These are phyloP conservation scores for Saussurea involucrata DNA, from an alignment of 129 eudicot genomes.

Conservation along the genomic window DNA sequence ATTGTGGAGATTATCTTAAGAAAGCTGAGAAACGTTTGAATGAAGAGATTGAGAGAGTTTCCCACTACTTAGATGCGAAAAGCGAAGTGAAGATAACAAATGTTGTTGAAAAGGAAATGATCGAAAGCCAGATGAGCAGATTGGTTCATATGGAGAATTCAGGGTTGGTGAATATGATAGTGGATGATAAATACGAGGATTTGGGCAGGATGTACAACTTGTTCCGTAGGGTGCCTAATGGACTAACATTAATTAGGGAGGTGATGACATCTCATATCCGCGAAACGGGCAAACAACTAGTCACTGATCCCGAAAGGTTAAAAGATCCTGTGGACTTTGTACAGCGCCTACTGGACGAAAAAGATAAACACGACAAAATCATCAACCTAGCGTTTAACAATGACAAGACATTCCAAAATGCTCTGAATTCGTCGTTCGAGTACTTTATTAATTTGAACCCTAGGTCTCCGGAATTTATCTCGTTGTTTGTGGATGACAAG, in stretches of 20 bases:
- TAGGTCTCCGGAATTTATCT: conserved; percentile 59
- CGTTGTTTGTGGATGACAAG: conserved; percentile 68
- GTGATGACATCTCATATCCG: conserved; percentile 64
- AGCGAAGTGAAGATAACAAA: conserved; percentile 55
- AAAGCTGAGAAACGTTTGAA: conserved; percentile 63
- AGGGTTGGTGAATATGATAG: conserved; percentile 58
- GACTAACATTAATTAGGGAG: conserved; percentile 36
- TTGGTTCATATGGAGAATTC: conserved; percentile 69
- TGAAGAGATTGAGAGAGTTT: conserved; percentile 62
- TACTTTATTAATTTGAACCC: conserved; percentile 57
- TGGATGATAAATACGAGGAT: conserved; percentile 61
- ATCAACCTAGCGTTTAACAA: conserved; percentile 48
- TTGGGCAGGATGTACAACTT: conserved; percentile 53
- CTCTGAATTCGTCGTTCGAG: conserved; percentile 61
- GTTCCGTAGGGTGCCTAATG: conserved; percentile 55
- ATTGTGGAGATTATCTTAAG: conserved; percentile 59
- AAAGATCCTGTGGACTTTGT: conserved; percentile 74
- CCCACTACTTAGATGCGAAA: conserved; percentile 46
- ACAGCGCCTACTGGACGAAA: conserved; percentile 54
- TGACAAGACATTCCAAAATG: conserved; percentile 62
- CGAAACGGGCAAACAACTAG: conserved; percentile 60
- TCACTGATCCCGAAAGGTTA: conserved; percentile 55
- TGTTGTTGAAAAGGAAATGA: conserved; percentile 66
- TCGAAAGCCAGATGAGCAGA: conserved; percentile 56
- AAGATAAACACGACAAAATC: conserved; percentile 57